Evolutionary conservation across 129 eudicot genomes (phyloP).

Genomic region (Solidago caesia): DNA sequence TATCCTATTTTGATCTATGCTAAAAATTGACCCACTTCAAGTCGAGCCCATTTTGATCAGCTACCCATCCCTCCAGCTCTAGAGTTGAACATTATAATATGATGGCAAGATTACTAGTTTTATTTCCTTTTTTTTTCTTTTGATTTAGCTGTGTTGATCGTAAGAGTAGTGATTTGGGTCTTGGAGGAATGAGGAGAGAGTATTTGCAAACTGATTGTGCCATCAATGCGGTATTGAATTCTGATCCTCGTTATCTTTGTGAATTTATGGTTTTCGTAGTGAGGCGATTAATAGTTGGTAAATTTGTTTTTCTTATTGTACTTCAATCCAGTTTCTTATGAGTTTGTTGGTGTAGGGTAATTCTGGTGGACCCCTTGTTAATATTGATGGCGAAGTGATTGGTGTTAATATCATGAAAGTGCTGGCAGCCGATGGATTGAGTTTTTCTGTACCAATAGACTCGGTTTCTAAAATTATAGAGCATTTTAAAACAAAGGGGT

Average conservation of each 20-base stretch:
- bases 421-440: slow-evolving; percentile 73
- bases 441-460: slow-evolving; percentile 88
- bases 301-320: slow-evolving; percentile 13
- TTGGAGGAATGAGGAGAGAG: slow-evolving; percentile 96
- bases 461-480: slow-evolving; percentile 74
- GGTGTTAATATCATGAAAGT: slow-evolving; percentile 72
- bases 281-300: background rate
- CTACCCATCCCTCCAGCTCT: slow-evolving; percentile 8
- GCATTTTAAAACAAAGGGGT: slow-evolving; percentile 92
- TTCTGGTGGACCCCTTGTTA: slow-evolving; percentile 93
- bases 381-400: slow-evolving; percentile 79
- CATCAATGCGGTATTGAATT: slow-evolving; percentile 61
- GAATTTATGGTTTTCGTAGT: background rate
- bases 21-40: background rate
- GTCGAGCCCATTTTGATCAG: background rate
- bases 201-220: slow-evolving; percentile 94
- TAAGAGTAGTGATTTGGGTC: slow-evolving; percentile 95
- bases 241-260: slow-evolving; percentile 10
- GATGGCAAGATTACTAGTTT: background rate
- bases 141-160: slow-evolving; percentile 88
- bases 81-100: background rate
- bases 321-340: slow-evolving; percentile 1
- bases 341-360: slow-evolving; percentile 59
- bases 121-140: slow-evolving; percentile 20
- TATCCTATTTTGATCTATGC: background rate